Conservation (phyloP, 768 basidiomycete species). For the Boletus subparvulus region DNA sequence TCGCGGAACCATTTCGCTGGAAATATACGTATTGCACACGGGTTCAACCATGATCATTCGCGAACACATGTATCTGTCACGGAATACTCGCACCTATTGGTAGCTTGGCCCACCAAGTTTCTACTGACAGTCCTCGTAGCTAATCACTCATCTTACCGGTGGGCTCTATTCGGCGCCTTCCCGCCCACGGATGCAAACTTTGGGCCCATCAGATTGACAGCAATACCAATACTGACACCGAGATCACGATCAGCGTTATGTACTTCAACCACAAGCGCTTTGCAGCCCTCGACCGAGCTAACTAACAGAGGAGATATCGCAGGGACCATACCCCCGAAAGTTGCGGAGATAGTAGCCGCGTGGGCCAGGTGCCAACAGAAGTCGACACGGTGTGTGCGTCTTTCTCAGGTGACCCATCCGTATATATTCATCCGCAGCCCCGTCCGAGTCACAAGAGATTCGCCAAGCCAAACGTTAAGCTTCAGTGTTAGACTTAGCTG, state of each 20-base stretch:
- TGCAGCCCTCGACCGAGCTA: not conserved
- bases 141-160: not conserved
- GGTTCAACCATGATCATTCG: no score
- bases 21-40: not conserved
- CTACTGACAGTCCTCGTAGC: not conserved
- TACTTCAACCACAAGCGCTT: not conserved
- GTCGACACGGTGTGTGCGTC: not conserved
- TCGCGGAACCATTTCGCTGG: no score
- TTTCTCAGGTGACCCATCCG: conserved; percentile 2
- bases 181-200: not conserved
- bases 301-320: not conserved
- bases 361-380: not conserved
- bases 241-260: not conserved
- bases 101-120: not conserved
- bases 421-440: not conserved
- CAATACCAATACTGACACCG: not conserved
- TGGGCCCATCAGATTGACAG: not conserved
- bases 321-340: not conserved
- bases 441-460: not conserved
- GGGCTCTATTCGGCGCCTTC: not conserved
- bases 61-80: not conserved
- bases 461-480: conserved; percentile 1
- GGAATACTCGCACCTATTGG: not conserved
- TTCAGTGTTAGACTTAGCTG: not conserved
- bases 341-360: not conserved